These are phyloP conservation scores for Aspergillus awamori DNA, from an alignment of 2,329 filamentous ascomycete genomes.

Conservation along the genomic window DNA sequence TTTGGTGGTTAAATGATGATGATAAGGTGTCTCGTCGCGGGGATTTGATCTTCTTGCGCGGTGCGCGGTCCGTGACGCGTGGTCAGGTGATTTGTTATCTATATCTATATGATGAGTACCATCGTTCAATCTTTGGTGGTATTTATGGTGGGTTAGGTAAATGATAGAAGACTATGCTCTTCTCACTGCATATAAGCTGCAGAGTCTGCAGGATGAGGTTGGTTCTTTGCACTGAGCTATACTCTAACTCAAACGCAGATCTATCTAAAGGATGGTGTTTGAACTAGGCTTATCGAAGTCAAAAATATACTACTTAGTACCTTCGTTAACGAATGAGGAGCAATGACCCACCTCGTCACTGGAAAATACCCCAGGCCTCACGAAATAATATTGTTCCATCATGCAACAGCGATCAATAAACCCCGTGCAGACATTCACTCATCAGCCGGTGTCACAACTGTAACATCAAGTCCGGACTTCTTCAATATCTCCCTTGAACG, in stretches of 20 bases:
- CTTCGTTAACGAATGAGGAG: too few species aligned
- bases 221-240: too few species aligned
- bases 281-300: too few species aligned
- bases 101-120: background rate
- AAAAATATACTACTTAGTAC: too few species aligned
- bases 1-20: background rate
- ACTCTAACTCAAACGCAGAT: too few species aligned
- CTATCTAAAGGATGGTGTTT: too few species aligned
- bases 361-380: too few species aligned
- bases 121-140: background rate
- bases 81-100: slow-evolving; percentile 20
- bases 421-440: slow-evolving; percentile 7
- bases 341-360: too few species aligned
- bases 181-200: too few species aligned
- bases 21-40: background rate
- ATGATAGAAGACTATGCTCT: too few species aligned
- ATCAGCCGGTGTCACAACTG: slow-evolving; percentile 35
- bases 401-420: background rate
- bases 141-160: too few species aligned
- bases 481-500: slow-evolving; percentile 51
- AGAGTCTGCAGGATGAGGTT: too few species aligned
- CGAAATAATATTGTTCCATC: background rate
- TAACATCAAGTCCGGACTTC: slow-evolving; percentile 38
- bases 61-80: slow-evolving; percentile 20
- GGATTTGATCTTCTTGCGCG: slow-evolving; percentile 4